Conservation (phyloP, 805 yeast genomes). For the Dipodascus albidus region DNA sequence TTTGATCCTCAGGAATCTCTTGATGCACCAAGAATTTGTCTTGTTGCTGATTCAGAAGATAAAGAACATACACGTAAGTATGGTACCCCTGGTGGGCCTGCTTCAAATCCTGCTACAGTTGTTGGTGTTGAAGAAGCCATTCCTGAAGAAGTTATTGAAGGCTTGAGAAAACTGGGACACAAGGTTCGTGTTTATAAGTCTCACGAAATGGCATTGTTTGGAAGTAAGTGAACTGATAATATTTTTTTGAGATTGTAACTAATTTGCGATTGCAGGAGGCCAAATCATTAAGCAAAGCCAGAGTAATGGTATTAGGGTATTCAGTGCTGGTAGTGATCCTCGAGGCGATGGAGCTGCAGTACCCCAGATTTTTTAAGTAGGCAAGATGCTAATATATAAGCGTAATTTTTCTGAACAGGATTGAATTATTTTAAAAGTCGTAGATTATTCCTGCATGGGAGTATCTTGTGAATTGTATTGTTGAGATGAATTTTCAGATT, state of each 20-base stretch:
- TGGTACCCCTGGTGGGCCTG: slow-evolving; percentile 52
- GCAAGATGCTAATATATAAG: not conserved
- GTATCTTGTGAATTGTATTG: no score
- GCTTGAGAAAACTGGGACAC: slow-evolving; percentile 47
- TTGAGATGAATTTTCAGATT: no score
- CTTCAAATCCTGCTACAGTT: slow-evolving; percentile 43
- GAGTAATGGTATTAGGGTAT: slow-evolving; percentile 34
- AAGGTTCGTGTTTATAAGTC: slow-evolving; percentile 34
- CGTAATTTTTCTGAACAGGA: not conserved
- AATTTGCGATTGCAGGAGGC: slow-evolving; percentile 34
- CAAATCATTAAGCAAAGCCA: slow-evolving; percentile 46
- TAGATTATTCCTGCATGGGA: not conserved
- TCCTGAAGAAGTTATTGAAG: slow-evolving; percentile 32
- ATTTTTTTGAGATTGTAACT: not conserved
- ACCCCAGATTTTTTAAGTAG: slow-evolving; percentile 30
- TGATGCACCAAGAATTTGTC: slow-evolving; percentile 64
- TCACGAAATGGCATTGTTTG: slow-evolving; percentile 35
- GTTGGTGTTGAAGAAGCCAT: slow-evolving; percentile 61
- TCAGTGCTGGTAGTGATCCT: slow-evolving; percentile 65
- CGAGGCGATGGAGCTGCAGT: slow-evolving; percentile 80
- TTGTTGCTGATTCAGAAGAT: slow-evolving; percentile 43
- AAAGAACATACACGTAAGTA: slow-evolving; percentile 41
- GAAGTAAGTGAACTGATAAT: slow-evolving; percentile 26
- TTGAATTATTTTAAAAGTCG: not conserved
- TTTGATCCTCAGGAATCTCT: slow-evolving; percentile 61